Base-by-base conservation (phyloP, 108 stramenopile species). In the Chaetoceros muelleri region DNA sequence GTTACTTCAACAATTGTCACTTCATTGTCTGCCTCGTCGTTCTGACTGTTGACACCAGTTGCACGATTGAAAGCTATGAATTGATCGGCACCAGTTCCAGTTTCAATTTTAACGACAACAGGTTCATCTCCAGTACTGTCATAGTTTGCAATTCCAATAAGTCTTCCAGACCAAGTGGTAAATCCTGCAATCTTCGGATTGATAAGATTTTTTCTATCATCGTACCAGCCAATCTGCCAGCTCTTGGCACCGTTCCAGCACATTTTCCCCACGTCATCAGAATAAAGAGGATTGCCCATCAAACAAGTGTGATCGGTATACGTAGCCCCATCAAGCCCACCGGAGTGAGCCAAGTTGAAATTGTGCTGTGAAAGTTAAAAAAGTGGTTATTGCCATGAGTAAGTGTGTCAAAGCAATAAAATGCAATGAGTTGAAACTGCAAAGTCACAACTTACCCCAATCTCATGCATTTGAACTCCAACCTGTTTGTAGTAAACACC, bases 211-310 rank as follows among this genome's bases (percentile, higher is more conserved):
- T n/a, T n/a, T n/a, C 55, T 58, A 20, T 66, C 44, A 19, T 2
- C 20, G 30, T 75, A 84, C 82, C 79, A 84, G 26, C 79, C 79
- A 23, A 77, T 57, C 52, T 80, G 76, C 61, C 65, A 80, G 30
- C 57, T 70, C 28, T 84, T 80, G 21, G 78, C 76, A 1, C 65
- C 65, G 48, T 84, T 84, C 61, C 74, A 84, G 50, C 79, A 80
- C 65, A 66, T 65, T 56, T 40, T 44, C 24, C 64, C 70, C n/a
- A 26, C 29, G 17, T 56, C 53, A 27, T 71, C 70, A 18, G 21
- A 44, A 48, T 65, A 71, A 29, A 48, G 55, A 0, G 69, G 69
- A 52, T 70, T 70, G 0, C 69, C 69, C 69, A 70, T 70, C 20
- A 57, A 20, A 23, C 69, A 64, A 30, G 69, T 60, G 26, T 70